Conservation (phyloP, 208 protist genomes). For the Leishmania turanica region DNA sequence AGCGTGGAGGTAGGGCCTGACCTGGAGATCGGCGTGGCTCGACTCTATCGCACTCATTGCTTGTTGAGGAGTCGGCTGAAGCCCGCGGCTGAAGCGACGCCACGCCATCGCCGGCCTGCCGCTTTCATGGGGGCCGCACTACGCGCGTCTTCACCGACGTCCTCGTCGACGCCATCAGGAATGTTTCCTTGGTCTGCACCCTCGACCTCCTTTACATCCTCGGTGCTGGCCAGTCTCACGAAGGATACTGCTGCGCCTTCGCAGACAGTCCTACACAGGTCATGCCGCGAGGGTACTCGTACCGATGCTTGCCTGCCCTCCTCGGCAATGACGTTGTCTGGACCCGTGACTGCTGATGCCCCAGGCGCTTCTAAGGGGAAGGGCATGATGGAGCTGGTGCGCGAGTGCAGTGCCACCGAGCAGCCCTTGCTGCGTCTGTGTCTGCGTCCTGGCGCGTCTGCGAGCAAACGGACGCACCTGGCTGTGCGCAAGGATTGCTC, state of each 20-base stretch:
- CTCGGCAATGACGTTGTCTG: not conserved
- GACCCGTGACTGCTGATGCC: not conserved
- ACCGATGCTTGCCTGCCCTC: not conserved
- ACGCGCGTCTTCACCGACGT: not conserved
- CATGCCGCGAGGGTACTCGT: not conserved
- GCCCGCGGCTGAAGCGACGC: not conserved
- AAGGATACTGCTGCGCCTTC: not conserved
- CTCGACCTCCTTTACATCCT: conserved; percentile 17
- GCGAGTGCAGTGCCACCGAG: conserved; percentile 18
- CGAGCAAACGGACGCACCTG: not conserved
- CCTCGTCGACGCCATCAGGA: not conserved
- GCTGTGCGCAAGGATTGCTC: not conserved
- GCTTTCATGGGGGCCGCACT: conserved; percentile 27
- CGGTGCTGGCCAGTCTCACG: conserved; percentile 16
- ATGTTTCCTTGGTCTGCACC: not conserved
- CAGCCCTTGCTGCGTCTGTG: conserved; percentile 24
- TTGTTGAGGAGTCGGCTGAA: conserved; percentile 12
- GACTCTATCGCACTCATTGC: conserved; percentile 28
- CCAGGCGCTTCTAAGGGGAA: not conserved
- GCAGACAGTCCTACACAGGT: not conserved
- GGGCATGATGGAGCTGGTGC: conserved; percentile 17
- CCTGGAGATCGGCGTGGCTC: conserved; percentile 2
- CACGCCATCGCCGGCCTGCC: conserved; percentile 8
- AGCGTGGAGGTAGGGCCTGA: not conserved
- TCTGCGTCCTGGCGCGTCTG: conserved; percentile 2